Conservation (phyloP, 768 basidiomycete species). For the Mycena venus region DNA sequence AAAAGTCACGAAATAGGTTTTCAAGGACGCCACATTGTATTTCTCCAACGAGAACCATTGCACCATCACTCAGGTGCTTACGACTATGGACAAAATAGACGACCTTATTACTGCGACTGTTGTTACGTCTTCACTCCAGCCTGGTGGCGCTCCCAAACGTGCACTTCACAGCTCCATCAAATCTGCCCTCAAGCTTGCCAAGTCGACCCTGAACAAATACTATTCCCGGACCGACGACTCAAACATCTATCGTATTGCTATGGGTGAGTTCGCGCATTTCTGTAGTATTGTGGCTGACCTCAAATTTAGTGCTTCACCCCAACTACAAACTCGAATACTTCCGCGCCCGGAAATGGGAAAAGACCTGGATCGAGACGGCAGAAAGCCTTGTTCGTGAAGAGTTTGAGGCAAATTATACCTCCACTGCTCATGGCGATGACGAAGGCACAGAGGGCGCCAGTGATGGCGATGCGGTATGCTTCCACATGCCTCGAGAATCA, state of each 20-base stretch:
- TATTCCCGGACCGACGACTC: conserved; percentile 40
- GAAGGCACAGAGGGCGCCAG: too few species aligned
- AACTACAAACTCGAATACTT: conserved; percentile 13
- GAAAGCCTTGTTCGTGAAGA: background rate
- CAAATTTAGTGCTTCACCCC: conserved; percentile 18
- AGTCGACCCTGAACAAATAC: conserved; percentile 40
- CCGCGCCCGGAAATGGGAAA: background rate
- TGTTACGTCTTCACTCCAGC: background rate
- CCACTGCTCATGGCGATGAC: background rate
- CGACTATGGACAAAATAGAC: conserved; percentile 51
- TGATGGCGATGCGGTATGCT: background rate
- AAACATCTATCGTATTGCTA: conserved; percentile 42
- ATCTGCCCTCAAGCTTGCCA: conserved; percentile 33
- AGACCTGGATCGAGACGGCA: background rate
- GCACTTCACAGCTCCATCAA: conserved; percentile 25
- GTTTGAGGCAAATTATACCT: background rate
- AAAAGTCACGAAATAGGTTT: too few species aligned
- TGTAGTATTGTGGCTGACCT: too few species aligned
- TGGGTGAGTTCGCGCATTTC: conserved; percentile 39
- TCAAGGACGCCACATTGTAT: conserved; percentile 43
- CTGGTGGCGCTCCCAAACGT: background rate
- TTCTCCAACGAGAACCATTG: conserved; percentile 36
- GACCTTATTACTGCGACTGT: conserved; percentile 25
- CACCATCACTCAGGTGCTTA: conserved; percentile 44
- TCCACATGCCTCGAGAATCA: too few species aligned